A percentile compares a stretch with the other conserved stretches of the same genome.
phyloP scores from a whole-genome alignment of 495 filamentous ascomycete species.

The Immersiella caudata region DNA sequence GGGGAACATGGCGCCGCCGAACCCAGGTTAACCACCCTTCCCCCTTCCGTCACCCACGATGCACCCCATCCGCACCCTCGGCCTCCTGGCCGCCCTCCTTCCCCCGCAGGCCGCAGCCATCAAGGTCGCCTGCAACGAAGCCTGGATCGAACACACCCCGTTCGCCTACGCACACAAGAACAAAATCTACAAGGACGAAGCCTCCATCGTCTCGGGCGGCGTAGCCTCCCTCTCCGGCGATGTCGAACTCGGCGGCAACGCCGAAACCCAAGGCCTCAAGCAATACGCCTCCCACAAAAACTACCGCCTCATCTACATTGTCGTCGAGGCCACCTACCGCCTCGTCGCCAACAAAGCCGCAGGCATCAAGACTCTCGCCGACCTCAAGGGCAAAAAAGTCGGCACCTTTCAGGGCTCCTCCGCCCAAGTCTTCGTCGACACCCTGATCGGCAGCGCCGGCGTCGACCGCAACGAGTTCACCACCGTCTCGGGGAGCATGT shows the following conservation, averaged over 20 bases:
- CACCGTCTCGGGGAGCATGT: conserved; percentile 38
- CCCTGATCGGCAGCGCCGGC: conserved; percentile 39
- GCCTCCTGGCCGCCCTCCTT: conserved; percentile 1
- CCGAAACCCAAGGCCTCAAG: conserved; percentile 50
- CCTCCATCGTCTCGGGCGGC: conserved; percentile 33
- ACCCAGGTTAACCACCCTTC: neutral
- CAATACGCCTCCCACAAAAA: conserved; percentile 44
- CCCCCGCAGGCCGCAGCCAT: neutral
- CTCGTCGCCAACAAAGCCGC: conserved; percentile 46
- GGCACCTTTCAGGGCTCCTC: conserved; percentile 44
- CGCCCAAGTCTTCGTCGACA: conserved; percentile 45
- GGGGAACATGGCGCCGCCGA: neutral
- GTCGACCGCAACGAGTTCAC: conserved; percentile 38
- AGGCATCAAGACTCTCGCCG: conserved; percentile 36
- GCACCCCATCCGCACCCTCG: conserved; percentile 5
- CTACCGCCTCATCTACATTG: conserved; percentile 46
- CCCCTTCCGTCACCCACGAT: neutral
- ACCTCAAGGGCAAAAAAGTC: conserved; percentile 49
- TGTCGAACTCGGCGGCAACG: conserved; percentile 46
- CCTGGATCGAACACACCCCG: conserved; percentile 42
- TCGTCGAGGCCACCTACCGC: conserved; percentile 48
- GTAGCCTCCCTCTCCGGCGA: conserved; percentile 31
- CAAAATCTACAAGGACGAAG: conserved; percentile 34
- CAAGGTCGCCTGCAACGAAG: conserved; percentile 15
- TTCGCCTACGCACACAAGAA: conserved; percentile 35